phyloP scores from a whole-genome alignment of 1,284 basidiomycete genomes.

The Phylloporus gajari region DNA sequence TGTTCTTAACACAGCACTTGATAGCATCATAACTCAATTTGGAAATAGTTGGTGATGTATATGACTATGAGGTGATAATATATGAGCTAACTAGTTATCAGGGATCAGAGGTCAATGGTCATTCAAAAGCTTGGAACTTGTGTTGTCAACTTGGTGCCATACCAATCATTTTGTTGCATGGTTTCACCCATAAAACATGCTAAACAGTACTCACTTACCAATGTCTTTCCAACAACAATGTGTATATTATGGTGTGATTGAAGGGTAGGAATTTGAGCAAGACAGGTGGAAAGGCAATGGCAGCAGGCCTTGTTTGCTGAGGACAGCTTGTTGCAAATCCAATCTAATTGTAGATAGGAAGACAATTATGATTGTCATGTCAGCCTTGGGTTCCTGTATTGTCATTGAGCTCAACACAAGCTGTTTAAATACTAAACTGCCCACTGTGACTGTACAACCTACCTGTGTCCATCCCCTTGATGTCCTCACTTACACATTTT shows the following conservation, averaged over 20 bases:
- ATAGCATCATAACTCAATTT: conserved; percentile 13
- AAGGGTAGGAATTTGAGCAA: conserved; percentile 75
- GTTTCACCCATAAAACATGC: conserved; percentile 68
- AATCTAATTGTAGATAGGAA: conserved; percentile 42
- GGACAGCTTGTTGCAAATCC: conserved; percentile 74
- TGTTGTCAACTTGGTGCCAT: conserved; percentile 81
- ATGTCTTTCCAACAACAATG: conserved; percentile 65
- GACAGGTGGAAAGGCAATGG: conserved; percentile 77
- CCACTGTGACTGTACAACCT: too few species aligned
- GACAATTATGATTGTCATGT: conserved; percentile 42
- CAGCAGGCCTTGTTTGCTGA: conserved; percentile 85
- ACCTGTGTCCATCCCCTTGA: too few species aligned
- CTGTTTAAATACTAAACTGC: too few species aligned
- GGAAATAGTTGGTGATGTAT: conserved; percentile 51
- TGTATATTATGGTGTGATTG: conserved; percentile 54
- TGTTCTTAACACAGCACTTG: conserved; percentile 32
- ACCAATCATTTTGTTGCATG: conserved; percentile 71
- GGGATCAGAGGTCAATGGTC: conserved; percentile 59
- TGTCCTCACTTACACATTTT: too few species aligned
- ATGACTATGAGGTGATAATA: conserved; percentile 68
- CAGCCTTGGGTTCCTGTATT: too few species aligned
- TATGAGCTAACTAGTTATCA: conserved; percentile 63
- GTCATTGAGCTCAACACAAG: too few species aligned
- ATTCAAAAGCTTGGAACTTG: conserved; percentile 67
- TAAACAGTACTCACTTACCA: conserved; percentile 71